Evolutionary conservation across 805 yeast genomes (phyloP).

Genomic region (Komagataella mondaviorum): DNA sequence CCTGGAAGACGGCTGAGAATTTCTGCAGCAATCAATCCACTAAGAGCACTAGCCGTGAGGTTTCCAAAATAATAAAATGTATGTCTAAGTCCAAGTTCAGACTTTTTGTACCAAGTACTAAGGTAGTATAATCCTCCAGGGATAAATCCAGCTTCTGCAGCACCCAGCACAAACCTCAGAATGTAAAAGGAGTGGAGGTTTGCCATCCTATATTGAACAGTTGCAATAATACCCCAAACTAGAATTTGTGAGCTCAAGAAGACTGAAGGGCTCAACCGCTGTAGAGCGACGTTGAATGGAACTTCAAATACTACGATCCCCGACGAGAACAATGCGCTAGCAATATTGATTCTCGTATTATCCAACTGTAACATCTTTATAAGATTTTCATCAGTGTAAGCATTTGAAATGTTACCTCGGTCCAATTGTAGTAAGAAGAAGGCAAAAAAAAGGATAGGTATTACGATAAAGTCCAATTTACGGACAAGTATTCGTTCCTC

Average conservation of each 20-base stretch:
- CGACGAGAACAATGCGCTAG: constrained; percentile 25
- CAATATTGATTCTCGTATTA: constrained; percentile 13
- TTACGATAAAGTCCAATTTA: constrained; percentile 8
- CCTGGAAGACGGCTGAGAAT: neutral
- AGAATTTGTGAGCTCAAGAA: constrained; percentile 8
- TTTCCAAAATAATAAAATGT: neutral
- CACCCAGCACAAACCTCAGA: constrained; percentile 36
- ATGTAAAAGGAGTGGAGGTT: constrained; percentile 15
- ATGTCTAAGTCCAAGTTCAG: constrained; percentile 1
- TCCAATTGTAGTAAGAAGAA: constrained; percentile 30
- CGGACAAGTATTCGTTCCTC: constrained; percentile 7
- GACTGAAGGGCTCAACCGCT: constrained; percentile 21
- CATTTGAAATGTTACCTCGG: constrained; percentile 38
- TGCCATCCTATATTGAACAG: constrained; percentile 19
- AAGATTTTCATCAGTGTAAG: constrained; percentile 23
- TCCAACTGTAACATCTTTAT: constrained; percentile 17
- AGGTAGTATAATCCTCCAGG: neutral
- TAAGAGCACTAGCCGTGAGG: neutral
- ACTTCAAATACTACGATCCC: constrained; percentile 28
- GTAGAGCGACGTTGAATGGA: constrained; percentile 17
- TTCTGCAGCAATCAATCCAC: constrained; percentile 1
- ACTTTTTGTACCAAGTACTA: constrained; percentile 2
- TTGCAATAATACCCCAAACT: constrained; percentile 24
- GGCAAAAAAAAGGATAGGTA: constrained; percentile 5
- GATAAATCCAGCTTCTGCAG: constrained; percentile 23